Evolutionary conservation across 148 eudicot species (phyloP).

Genomic region (Chenopodium suecicum): DNA sequence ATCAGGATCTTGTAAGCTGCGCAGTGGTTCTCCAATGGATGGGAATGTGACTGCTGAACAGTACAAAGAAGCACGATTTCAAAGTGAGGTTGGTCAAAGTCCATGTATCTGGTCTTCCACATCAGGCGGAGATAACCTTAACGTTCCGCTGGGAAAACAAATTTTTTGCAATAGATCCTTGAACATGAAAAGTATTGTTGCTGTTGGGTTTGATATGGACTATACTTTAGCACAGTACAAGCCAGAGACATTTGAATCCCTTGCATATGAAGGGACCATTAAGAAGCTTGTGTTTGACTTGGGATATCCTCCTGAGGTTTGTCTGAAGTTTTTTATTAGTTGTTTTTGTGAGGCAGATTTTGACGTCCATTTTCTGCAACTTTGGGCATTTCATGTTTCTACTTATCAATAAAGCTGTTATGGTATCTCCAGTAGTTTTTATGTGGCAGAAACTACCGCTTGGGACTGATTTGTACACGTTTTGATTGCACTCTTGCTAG

Average conservation of each 20-base stretch:
- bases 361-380: background rate
- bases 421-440: background rate
- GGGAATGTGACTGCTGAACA: conserved; percentile 41
- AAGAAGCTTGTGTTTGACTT: conserved; percentile 84
- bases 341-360: background rate
- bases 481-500: background rate
- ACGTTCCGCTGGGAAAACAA: conserved; percentile 68
- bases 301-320: conserved; percentile 85
- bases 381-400: background rate
- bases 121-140: conserved; percentile 52
- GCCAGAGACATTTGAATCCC: conserved; percentile 88
- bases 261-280: conserved; percentile 93
- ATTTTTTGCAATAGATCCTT: conserved; percentile 95
- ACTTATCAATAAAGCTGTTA: background rate
- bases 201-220: conserved; percentile 99
- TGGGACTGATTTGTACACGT: background rate
- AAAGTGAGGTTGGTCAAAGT: conserved; percentile 38
- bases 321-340: conserved; percentile 21
- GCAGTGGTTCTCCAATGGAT: conserved; percentile 41
- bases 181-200: conserved; percentile 86
- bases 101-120: conserved; percentile 82
- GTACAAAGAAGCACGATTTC: conserved; percentile 29
- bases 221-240: conserved; percentile 96
- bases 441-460: background rate
- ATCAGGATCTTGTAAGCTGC: conserved; percentile 48